Base-by-base conservation (phyloP, 257 asterid genomes). In the Nicotiana obtusifolia region DNA sequence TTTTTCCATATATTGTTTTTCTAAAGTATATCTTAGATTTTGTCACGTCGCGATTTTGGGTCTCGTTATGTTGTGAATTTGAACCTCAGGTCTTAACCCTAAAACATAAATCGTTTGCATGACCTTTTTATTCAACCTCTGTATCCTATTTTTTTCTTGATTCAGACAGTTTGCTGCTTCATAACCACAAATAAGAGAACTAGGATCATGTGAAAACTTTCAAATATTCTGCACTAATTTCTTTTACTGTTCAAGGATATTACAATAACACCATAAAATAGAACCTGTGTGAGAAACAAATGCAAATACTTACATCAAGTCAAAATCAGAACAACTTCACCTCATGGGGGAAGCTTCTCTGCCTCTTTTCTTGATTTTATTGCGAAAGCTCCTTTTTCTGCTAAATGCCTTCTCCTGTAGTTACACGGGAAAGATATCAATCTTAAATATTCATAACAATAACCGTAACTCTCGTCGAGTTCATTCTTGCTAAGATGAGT, bases 341-440 rank as follows among this genome's bases (percentile, higher is more conserved):
- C 80, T 75, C 44, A 75, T 15, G 44, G 17, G 62, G 44, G 80
- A 75, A 26, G 80, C 80, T 75, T 49, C 80, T 49, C 80, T 84
- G 89, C 95, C 91, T 85, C 90, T 90, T 87, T 94, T 94, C 89
- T 94, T 96, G 26, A 96, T 79, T 89, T 94, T 96, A 88, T 96
- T 96, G 24, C 99, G 88, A 87, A 96, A 94, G 84, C 99, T 84
- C 87, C 99, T 94, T 89, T 94, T 96, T 83, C 98, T 87, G 87
- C 98, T 96, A 83, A 96, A 96, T 30, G 97, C 99, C 62, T 88
- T 92, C 84, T 96, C 98, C 99, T 94, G 91, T 84, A 91, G 60
- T 56, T 79, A 89, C 37, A 83, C 15, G 24, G 41, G 22, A 67
- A 80, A 16, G 35, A 73, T 52, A 73, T n/a, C 24, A 35, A 26